Evolutionary conservation across 176 grass and related monocot species (phyloP).

Genomic region (Pharus latifolius): DNA sequence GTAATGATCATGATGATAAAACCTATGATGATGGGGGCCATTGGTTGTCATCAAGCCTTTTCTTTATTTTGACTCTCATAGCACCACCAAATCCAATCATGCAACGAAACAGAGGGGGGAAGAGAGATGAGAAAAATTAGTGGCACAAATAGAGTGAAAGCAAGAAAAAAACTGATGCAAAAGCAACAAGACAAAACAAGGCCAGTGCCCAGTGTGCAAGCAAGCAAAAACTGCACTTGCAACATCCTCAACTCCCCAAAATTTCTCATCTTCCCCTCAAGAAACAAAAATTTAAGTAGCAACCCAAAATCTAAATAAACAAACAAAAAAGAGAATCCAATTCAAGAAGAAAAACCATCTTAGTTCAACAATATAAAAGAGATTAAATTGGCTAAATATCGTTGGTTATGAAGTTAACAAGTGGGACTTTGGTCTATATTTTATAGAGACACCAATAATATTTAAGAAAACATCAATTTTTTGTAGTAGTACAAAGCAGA

Average conservation of each 20-base stretch:
- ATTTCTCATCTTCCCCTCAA: too few species aligned
- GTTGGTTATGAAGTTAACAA: too few species aligned
- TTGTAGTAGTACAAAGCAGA: too few species aligned
- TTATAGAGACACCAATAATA: too few species aligned
- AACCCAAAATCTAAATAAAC: background rate
- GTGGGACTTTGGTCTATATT: too few species aligned
- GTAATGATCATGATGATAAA: slow-evolving; percentile 14
- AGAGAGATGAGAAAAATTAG: background rate
- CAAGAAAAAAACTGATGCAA: slow-evolving; percentile 10
- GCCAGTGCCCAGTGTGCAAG: background rate
- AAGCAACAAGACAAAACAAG: background rate
- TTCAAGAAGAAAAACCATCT: too few species aligned
- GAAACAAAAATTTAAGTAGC: background rate
- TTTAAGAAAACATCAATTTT: too few species aligned
- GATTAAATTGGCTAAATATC: too few species aligned
- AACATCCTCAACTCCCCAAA: background rate
- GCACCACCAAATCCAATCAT: slow-evolving; percentile 44
- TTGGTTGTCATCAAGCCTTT: background rate
- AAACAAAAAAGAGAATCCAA: too few species aligned
- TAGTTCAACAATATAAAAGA: too few species aligned
- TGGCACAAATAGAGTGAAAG: background rate
- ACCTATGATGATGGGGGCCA: background rate
- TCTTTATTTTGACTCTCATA: slow-evolving; percentile 41
- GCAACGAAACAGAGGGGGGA: slow-evolving; percentile 3
- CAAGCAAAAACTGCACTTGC: background rate